These are phyloP conservation scores for Thymus mandschuricus DNA, from an alignment of 257 asterid species.

Conservation along the genomic window DNA sequence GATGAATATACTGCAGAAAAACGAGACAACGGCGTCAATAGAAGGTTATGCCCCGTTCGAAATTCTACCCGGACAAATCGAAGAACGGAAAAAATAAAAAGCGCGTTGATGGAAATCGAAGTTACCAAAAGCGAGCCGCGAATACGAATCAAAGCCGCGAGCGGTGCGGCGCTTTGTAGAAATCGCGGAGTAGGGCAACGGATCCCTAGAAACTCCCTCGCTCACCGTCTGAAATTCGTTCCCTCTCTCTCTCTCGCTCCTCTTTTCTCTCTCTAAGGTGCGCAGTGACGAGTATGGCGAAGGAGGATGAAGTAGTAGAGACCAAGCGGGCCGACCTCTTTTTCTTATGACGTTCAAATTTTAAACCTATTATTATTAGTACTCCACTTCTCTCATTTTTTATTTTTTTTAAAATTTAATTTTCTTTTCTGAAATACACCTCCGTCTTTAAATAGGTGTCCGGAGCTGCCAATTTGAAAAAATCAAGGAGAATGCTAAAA, in stretches of 20 bases:
- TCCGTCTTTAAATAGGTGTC: too few species aligned
- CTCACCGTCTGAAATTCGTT: slow-evolving; percentile 9
- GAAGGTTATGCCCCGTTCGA: neutral
- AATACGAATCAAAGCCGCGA: slow-evolving; percentile 13
- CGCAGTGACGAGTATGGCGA: neutral
- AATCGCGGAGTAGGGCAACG: neutral
- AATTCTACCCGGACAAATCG: neutral
- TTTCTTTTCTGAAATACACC: neutral
- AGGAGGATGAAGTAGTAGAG: slow-evolving; percentile 3
- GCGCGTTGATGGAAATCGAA: neutral
- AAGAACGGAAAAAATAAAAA: neutral
- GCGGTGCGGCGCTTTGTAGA: neutral
- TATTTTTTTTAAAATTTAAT: too few species aligned
- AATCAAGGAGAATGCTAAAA: too few species aligned
- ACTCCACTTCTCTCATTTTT: too few species aligned
- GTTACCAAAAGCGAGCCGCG: slow-evolving; percentile 2
- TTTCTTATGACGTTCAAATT: neutral
- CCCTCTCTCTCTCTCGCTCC: slow-evolving; percentile 14
- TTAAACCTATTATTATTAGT: neutral
- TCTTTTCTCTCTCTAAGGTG: neutral
- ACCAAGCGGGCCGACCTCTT: slow-evolving; percentile 13
- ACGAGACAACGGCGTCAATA: slow-evolving; percentile 3
- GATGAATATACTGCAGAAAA: slow-evolving; percentile 18
- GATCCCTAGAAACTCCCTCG: slow-evolving; percentile 17
- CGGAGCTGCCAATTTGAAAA: too few species aligned